Conservation (phyloP, 371 early-diverging fungal species). For the Mortierella sp. region DNA sequence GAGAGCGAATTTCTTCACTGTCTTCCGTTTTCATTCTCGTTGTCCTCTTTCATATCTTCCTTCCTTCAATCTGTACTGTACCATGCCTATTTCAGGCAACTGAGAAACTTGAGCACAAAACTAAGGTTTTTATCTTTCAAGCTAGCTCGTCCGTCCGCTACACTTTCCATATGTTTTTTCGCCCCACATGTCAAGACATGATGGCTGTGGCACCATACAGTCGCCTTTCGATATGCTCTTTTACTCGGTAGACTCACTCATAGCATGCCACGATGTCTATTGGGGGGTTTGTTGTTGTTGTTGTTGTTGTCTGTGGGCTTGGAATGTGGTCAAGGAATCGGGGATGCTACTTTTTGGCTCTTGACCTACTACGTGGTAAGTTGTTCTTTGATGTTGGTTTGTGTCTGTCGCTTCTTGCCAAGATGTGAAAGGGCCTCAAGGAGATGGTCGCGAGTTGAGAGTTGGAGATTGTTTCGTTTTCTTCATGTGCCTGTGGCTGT, state of each 20-base stretch:
- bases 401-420: background rate
- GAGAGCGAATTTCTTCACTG: background rate
- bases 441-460: background rate
- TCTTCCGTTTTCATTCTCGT: background rate
- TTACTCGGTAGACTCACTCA: background rate
- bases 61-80: background rate
- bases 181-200: slow-evolving; percentile 6
- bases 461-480: background rate
- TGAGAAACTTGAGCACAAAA: slow-evolving; percentile 3
- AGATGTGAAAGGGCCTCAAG: background rate
- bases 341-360: background rate
- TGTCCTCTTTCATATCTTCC: background rate
- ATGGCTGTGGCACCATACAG: slow-evolving; percentile 3
- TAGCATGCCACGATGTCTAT: background rate
- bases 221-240: too few species aligned
- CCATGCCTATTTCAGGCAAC: slow-evolving; percentile 2
- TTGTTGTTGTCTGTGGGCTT: background rate
- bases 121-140: background rate
- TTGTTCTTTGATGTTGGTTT: background rate
- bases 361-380: background rate
- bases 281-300: background rate
- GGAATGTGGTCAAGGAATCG: background rate
- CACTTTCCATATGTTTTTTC: background rate
- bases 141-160: background rate
- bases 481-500: background rate